Percentiles rank a stretch among this genome's conserved stretches.
Evolutionary conservation across 164 flowering plant species (phyloP).

Genomic region (Euptelea pleiosperma): DNA sequence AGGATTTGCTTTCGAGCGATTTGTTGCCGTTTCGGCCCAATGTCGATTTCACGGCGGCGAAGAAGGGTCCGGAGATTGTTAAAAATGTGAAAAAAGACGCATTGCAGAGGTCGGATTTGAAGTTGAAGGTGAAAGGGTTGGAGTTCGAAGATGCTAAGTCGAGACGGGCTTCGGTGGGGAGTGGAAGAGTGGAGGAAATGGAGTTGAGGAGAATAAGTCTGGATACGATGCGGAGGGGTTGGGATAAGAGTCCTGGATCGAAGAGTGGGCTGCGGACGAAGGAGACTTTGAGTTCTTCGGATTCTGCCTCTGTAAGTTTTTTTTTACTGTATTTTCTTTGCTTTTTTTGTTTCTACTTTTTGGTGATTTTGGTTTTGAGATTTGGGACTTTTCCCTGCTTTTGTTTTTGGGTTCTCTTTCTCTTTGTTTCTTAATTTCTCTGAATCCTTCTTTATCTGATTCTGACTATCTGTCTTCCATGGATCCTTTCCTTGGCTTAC

Average conservation of each 20-base stretch:
- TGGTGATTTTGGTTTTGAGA: background rate
- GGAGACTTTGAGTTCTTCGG: constrained; percentile 4
- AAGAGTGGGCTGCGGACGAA: constrained; percentile 17
- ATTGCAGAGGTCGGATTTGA: constrained; percentile 7
- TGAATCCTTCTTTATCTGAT: no score
- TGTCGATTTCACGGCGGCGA: background rate
- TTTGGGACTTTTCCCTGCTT: background rate
- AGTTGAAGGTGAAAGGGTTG: constrained; percentile 7
- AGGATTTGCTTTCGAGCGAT: constrained; percentile 47
- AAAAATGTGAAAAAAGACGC: constrained; percentile 14
- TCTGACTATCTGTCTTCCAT: no score
- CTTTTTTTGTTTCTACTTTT: background rate
- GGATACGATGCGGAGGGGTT: constrained; percentile 40
- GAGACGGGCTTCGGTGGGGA: constrained; percentile 27
- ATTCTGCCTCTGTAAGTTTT: constrained; percentile 21
- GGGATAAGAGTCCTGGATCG: constrained; percentile 30
- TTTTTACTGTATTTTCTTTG: background rate
- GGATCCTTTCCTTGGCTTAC: no score
- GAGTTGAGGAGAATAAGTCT: constrained; percentile 47
- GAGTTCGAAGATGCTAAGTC: constrained; percentile 13
- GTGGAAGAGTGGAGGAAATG: constrained; percentile 19
- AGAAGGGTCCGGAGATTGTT: constrained; percentile 5
- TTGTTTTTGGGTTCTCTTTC: background rate
- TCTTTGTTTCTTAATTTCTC: background rate
- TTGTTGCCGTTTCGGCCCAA: constrained; percentile 10